These are phyloP conservation scores for Claviceps monticola DNA, from an alignment of 2,329 filamentous ascomycete genomes.

Conservation along the genomic window DNA sequence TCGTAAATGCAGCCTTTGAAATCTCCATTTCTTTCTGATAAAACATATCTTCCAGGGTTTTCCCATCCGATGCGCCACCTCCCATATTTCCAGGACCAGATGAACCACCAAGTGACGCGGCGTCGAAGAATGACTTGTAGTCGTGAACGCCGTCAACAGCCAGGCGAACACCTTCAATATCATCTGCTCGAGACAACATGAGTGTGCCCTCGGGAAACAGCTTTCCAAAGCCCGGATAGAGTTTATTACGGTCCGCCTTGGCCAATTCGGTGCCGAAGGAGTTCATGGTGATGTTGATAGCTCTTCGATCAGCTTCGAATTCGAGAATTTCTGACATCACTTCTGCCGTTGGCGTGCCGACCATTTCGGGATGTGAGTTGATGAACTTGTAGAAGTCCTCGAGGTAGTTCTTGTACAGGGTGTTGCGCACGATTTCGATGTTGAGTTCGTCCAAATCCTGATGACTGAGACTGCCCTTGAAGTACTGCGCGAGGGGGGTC, in stretches of 20 bases:
- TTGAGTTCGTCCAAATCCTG: slow-evolving; percentile 97
- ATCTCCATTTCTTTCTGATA: slow-evolving; percentile 99
- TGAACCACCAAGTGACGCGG: slow-evolving; percentile 61
- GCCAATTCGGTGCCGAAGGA: slow-evolving; percentile 93
- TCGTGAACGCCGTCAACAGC: slow-evolving; percentile 87
- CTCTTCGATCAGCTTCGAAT: slow-evolving; percentile 90
- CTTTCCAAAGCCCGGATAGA: slow-evolving; percentile 84
- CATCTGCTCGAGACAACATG: slow-evolving; percentile 90
- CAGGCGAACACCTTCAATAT: slow-evolving; percentile 83
- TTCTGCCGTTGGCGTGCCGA: slow-evolving; percentile 77
- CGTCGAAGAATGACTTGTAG: slow-evolving; percentile 94
- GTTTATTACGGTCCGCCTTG: slow-evolving; percentile 87
- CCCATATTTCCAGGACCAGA: slow-evolving; percentile 72
- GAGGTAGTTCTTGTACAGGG: slow-evolving; percentile 97
- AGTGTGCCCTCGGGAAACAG: slow-evolving; percentile 88
- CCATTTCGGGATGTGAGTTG: slow-evolving; percentile 75
- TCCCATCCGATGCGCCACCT: slow-evolving; percentile 64
- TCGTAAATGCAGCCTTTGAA: slow-evolving; percentile 85
- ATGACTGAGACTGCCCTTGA: slow-evolving; percentile 91
- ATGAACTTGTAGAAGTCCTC: slow-evolving; percentile 96
- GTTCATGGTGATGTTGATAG: slow-evolving; percentile 98
- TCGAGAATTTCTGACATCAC: slow-evolving; percentile 93
- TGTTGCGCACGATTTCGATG: slow-evolving; percentile 98
- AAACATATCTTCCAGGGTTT: slow-evolving; percentile 92
- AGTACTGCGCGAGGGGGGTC: slow-evolving; percentile 89